Conservation (phyloP, 805 yeast species). For the baker's yeast (Saccharomyces cerevisiae) region DNA sequence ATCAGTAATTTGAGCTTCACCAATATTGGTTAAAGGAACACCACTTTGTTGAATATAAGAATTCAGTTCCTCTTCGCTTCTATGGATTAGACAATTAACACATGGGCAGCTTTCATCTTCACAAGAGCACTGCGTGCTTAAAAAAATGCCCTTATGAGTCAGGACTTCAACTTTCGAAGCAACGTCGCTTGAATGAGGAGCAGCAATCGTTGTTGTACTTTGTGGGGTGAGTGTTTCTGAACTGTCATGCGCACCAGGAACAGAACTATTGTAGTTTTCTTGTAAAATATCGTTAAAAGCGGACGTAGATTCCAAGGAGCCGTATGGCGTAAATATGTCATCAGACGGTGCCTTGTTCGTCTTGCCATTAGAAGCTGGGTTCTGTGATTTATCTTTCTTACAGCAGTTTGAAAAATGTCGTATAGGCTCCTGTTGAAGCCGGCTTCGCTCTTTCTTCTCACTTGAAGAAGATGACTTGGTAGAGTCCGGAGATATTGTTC, state of each 20-base stretch:
- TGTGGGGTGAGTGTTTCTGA: not conserved
- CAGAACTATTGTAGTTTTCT: slow-evolving; percentile 1
- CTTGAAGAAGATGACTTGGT: not conserved
- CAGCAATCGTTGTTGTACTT: not conserved
- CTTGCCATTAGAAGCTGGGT: not conserved
- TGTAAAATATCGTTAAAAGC: slow-evolving; percentile 2
- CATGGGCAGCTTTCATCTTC: slow-evolving; percentile 27
- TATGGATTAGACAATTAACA: slow-evolving; percentile 29
- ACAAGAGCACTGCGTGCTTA: slow-evolving; percentile 30
- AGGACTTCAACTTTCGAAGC: slow-evolving; percentile 24
- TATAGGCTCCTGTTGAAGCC: not conserved
- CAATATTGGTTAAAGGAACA: slow-evolving; percentile 24
- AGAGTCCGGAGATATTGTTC: slow-evolving; percentile 1
- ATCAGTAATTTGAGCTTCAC: slow-evolving; percentile 17
- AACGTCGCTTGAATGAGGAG: not conserved
- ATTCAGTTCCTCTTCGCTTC: slow-evolving; percentile 29
- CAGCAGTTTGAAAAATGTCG: not conserved
- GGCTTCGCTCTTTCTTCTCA: not conserved
- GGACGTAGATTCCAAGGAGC: not conserved
- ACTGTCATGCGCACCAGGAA: not conserved
- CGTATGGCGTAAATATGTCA: not conserved
- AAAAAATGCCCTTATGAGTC: slow-evolving; percentile 27
- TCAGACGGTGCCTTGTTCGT: not conserved
- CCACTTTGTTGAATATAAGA: slow-evolving; percentile 25
- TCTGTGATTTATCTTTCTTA: not conserved